Base-by-base conservation (phyloP, 2,329 filamentous ascomycete species). In the Alternaria arbusti region DNA sequence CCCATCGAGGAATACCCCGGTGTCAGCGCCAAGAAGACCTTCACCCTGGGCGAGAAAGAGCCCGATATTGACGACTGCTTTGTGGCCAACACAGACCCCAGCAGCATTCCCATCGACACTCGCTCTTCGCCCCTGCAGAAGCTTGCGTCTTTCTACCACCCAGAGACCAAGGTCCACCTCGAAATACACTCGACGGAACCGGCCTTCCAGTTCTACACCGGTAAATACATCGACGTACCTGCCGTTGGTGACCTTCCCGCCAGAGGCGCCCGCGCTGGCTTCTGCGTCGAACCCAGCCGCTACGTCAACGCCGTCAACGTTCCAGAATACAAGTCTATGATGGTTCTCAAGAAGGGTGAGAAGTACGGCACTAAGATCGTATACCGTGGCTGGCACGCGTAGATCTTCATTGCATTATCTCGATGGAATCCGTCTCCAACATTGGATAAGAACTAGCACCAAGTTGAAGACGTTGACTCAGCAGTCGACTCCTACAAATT, bases 201-300 rank as follows among this genome's bases (percentile, higher is more conserved):
- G 0, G 92, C 93, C 0, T 98, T 97, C 85, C 95, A 98, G 80
- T 97, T 97, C 83, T 98, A 98, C 82, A 96, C 94, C 0, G 96
- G 95, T 68, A 90, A 92, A 76, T 90, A 89, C 75, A 94, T 96
- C 69, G 84, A 96, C 72, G 90, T 97, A 12, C 90, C 92, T 0
- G 90, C 80, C 62, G 83, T 84, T 22, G 84, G 82, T 30, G 85
- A 83, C 3, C 80, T 87, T 26, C 88, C 90, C 0, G 89, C 90
- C 1, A 87, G 92, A 52, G 87, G 86, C 0, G 76, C 88, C 5
- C 87, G 93, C 52, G 88, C 90, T 47, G 95, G 91, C 0, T 96
- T 98, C 83, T 97, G 94, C 79, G 90, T 97, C 46, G 96, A 99
- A 84, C 94, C 95, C 0, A 92, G 92, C 74, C 88, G 96, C 22